Evolutionary conservation across 2,329 filamentous ascomycete genomes (phyloP), one percentile per base, ranked within the genome.

Genomic region (Phaeosphaeriaceae sp.): DNA sequence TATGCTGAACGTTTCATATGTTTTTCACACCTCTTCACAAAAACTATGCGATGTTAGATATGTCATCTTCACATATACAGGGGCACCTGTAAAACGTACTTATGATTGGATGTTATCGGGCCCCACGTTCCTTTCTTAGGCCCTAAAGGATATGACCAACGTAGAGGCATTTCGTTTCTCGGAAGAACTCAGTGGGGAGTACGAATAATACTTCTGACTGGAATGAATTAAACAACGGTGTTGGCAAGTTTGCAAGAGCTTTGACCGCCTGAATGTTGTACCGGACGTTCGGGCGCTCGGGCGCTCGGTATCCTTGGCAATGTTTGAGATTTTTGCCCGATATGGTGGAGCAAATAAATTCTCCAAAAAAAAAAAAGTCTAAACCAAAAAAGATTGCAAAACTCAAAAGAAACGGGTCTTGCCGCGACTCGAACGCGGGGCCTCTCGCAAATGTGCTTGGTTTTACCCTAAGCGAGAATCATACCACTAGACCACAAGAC

Each of bases 401-500:
- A 56, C 38, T 3, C 46, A 56, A 56, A 53, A 56, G 41, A 44
- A 20, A 9, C 23, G 56, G 60, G 60, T 63, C 60, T 52, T 61
- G 50, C 60, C 60, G 60, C 58, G 58, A 63, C 56, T 61, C 60
- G 60, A 63, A 63, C 58, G 58, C 60, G 58, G 60, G 60, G 60
- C 60, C 60, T 63, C 60, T 63, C 60, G 60, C 60, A 61, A 48
- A 40, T 40, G 15, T 58, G 51, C 60, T 64, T 50, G 54, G 50
- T 42, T 34, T 20, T 38, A 48, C 83, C 83, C 83, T 85, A 85
- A 85, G 83, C 83, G 82, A 83, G 82, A 84, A 85, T 84, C 82
- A 85, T 85, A 84, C 82, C 83, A 80, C 82, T 83, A 84, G 81
- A 54, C 52, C 81, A 84, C 54, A 61, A 58, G 56, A 60, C 52